Evolutionary conservation across 1,284 basidiomycete species (phyloP).

Genomic region (Coniferiporia weirii): DNA sequence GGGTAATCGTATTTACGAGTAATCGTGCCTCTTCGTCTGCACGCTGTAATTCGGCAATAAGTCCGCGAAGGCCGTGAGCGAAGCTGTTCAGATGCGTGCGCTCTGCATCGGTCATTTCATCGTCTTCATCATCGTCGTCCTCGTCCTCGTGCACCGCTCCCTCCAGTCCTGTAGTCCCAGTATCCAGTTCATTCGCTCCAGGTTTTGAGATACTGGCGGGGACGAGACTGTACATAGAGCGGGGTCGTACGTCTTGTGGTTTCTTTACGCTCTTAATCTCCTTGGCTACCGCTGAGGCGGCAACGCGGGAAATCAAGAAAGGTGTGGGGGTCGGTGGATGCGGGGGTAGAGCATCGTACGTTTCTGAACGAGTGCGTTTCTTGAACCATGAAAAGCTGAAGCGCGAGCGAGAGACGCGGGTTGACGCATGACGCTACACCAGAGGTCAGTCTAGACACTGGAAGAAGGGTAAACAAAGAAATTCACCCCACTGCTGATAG

Average conservation of each 20-base stretch:
- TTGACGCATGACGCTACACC: neutral
- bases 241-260: neutral
- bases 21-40: neutral
- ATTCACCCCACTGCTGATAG: neutral
- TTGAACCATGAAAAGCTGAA: neutral
- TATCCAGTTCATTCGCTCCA: neutral
- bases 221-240: neutral
- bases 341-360: neutral
- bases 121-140: neutral
- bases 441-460: neutral
- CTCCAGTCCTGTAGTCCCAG: neutral
- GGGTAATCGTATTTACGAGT: neutral
- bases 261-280: neutral
- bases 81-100: neutral
- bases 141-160: neutral
- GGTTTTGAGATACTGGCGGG: neutral
- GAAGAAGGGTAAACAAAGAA: neutral
- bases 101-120: neutral
- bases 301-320: neutral
- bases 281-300: neutral
- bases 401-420: neutral
- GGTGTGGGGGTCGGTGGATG: slow-evolving; percentile 6
- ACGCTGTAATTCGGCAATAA: slow-evolving; percentile 2
- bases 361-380: neutral
- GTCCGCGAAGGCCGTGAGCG: slow-evolving; percentile 1